Conservation (phyloP, 345 rosid genomes). For the Odontarrhena argentea region DNA sequence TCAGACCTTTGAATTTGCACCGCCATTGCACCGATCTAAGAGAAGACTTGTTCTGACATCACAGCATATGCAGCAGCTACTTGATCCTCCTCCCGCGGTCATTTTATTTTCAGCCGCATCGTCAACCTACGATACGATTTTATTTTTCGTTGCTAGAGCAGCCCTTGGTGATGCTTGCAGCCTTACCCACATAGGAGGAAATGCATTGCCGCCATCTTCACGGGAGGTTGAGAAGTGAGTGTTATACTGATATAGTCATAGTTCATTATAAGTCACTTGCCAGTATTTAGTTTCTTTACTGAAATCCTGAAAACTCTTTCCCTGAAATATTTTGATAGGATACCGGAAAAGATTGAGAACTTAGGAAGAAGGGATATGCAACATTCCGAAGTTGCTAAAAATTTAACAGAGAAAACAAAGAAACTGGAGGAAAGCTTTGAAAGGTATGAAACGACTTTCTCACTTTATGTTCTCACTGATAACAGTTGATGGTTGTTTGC, state of each 20-base stretch:
- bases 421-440: conserved; percentile 53
- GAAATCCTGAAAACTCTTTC: conserved; percentile 22
- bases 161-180: conserved; percentile 67
- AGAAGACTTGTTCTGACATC: conserved; percentile 66
- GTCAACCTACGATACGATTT: conserved; percentile 48
- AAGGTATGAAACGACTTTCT: conserved; percentile 48
- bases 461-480: not conserved
- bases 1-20: conserved; percentile 46
- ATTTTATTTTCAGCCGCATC: conserved; percentile 50
- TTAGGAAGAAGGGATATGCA: conserved; percentile 31
- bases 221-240: conserved; percentile 46
- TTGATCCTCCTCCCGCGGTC: conserved; percentile 55
- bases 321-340: conserved; percentile 38
- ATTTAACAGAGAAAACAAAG: conserved; percentile 50
- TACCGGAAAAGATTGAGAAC: conserved; percentile 42
- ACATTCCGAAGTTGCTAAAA: conserved; percentile 48
- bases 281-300: not conserved
- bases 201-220: conserved; percentile 20
- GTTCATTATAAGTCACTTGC: not conserved
- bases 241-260: not conserved
- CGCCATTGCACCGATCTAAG: conserved; percentile 51
- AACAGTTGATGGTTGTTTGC: not conserved
- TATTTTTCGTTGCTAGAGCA: conserved; percentile 49
- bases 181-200: conserved; percentile 35
- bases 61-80: conserved; percentile 68